Conservation (phyloP, 345 rosid genomes). For the Gossypium anomalum region DNA sequence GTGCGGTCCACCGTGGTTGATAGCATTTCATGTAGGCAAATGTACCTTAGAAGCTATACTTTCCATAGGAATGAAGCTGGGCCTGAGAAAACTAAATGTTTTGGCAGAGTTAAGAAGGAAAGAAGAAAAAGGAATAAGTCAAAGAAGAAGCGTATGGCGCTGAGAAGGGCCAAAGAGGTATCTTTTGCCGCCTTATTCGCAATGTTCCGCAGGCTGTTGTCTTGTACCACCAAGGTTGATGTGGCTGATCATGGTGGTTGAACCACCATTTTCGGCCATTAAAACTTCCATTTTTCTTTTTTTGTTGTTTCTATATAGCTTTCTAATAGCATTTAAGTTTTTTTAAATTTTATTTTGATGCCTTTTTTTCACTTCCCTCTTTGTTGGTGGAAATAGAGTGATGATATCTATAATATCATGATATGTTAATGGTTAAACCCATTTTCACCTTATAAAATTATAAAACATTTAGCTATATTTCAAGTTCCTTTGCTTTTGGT, state of each 20-base stretch:
- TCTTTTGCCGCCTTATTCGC: slow-evolving; percentile 28
- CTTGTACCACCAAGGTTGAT: slow-evolving; percentile 52
- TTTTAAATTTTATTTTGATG: neutral
- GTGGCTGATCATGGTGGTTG: slow-evolving; percentile 33
- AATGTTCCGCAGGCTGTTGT: slow-evolving; percentile 47
- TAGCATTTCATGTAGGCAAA: slow-evolving; percentile 76
- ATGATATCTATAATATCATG: neutral
- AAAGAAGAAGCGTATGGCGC: neutral
- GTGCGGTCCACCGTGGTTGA: slow-evolving; percentile 55
- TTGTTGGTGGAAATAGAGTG: neutral
- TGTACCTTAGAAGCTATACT: slow-evolving; percentile 77
- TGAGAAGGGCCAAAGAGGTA: neutral
- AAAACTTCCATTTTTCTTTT: neutral
- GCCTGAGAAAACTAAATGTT: slow-evolving; percentile 37
- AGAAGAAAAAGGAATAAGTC: slow-evolving; percentile 20
- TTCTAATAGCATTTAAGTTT: slow-evolving; percentile 7
- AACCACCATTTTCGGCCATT: neutral
- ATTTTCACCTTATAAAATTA: too few relatives aligned
- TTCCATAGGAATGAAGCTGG: slow-evolving; percentile 52
- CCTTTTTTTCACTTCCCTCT: neutral
- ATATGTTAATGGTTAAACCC: neutral
- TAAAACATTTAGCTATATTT: too few relatives aligned
- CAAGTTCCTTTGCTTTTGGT: too few relatives aligned
- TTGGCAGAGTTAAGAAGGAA: slow-evolving; percentile 33
- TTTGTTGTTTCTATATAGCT: neutral